Evolutionary conservation across 2,329 filamentous ascomycete genomes (phyloP), one percentile per base, ranked within the genome.

Genomic region (Aspergillus chevalieri): DNA sequence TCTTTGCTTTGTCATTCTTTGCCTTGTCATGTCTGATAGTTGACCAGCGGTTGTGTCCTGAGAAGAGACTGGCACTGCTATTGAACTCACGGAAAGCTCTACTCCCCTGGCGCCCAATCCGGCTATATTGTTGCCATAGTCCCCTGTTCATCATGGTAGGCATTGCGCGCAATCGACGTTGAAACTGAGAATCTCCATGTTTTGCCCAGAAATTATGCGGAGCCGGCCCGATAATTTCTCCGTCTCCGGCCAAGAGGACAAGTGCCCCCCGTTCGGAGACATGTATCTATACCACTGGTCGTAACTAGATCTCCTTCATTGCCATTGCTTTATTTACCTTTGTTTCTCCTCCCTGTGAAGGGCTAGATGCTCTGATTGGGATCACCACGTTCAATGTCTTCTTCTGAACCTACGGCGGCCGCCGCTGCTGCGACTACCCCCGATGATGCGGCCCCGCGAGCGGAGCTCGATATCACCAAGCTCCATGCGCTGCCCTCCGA

Each of bases 11-110:
- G 68, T 98, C 93, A 50, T 85, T 86, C 53, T 85, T 88, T 46
- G 86, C 90, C 71, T 98, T 98, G 69, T 93, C 89, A 69, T 97
- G 93, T 65, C 86, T 88, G 72, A 96, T 97, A 64, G 93, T 95
- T 50, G 89, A 90, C 93, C 93, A 98, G 67, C 90, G 87, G 70
- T 86, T 95, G 72, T 95, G 90, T 12, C 90, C 90, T 21, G 86
- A 84, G 52, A 72, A 70, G 12, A 71, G 63, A 6, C 60, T 50
- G 7, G 75, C 56, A 14, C 74, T 76, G 14, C 73, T 74, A 48
- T 67, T 67, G 52, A 85, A 76, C 33, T 67, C 62, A 47, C 79
- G 78, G 50, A 71, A 68, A 9, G 48, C 39, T 30, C 55, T 47
- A 43, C 60, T 63, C 22, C 54, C 46, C 52, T 55, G 46, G 26